These are phyloP conservation scores for Eimeria brunetti DNA, from an alignment of 169 alveolate genomes.

Conservation along the genomic window DNA sequence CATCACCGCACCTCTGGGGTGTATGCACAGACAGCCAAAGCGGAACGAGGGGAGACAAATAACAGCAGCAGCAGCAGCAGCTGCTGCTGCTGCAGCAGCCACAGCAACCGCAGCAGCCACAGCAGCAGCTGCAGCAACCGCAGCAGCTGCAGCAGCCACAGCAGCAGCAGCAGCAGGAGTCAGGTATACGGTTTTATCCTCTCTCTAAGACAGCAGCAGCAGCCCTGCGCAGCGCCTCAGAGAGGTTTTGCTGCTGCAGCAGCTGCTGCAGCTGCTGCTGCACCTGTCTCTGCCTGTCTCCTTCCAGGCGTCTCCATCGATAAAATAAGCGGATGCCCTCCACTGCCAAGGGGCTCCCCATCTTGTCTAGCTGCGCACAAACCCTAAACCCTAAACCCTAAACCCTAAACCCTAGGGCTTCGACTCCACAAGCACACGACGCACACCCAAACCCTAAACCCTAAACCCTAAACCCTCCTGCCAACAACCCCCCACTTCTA, in stretches of 20 bases:
- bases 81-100: slow-evolving; percentile 58
- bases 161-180: slow-evolving; percentile 11
- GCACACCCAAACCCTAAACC: slow-evolving; percentile 23
- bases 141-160: slow-evolving; percentile 3
- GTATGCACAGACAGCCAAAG: neutral
- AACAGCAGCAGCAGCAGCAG: neutral
- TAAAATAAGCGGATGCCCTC: slow-evolving; percentile 29
- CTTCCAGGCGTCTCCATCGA: slow-evolving; percentile 41
- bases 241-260: neutral
- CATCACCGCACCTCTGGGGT: neutral
- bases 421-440: neutral
- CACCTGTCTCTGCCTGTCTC: neutral
- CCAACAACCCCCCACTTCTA: neutral
- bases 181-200: neutral
- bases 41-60: neutral
- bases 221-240: neutral
- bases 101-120: too few species aligned
- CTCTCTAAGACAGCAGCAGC: neutral
- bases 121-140: slow-evolving; percentile 21
- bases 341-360: slow-evolving; percentile 53
- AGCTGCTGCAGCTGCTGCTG: slow-evolving; percentile 3
- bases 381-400: slow-evolving; percentile 18
- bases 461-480: neutral
- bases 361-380: slow-evolving; percentile 16
- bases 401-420: neutral